Base-by-base conservation (phyloP, 192 early-diverging fungal genomes). In the Allomyces javanicus region DNA sequence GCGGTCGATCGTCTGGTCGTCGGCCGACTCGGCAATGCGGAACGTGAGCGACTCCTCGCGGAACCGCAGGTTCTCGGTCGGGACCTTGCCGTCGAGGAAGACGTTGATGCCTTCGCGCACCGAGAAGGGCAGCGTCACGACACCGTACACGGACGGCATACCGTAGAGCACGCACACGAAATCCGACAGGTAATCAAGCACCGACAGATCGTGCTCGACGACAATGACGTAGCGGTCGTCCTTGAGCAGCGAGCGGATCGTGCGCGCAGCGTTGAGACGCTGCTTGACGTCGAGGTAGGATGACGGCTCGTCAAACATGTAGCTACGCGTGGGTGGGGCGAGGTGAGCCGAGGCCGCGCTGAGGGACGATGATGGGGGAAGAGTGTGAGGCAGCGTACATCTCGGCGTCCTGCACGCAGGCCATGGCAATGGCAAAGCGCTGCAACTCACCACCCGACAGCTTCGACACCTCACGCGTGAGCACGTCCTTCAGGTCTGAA, bases 301-400 rank as follows among this genome's bases (percentile, higher is more conserved):
- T 45, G 95, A 97, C 63, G 95, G 95, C 78, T 97, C 95, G 75
- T 97, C 95, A 75, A 94, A 93, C 95, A 97, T 96, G 79, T 94
- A 95, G 62, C 86, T 86, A 73, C 65, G 25, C 14, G n/a, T 23
- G 24, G 10, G 67, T 64, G 14, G 24, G 61, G 61, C 50, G 43
- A 25, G 22, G 25, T 25, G 33, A 9, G 10, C 17, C 25, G 62
- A 64, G 25, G 25, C 33, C 7, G 33, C 7, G 33, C 33, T 9
- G 44, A 7, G 24, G 69, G 9, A 68, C 25, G 17, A 2, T 22
- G 70, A 63, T 0, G 6, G 21, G 9, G 33, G 33, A 40, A 40
- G 33, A 40, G 33, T 0, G 33, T 9, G 33, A 0, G 21, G 50
- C 24, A 44, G 73, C 83, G 55, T 78, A 89, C 80, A 97, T 91